Percentiles rank a stretch among this genome's conserved stretches.
Conservation (phyloP, 2,329 filamentous ascomycete species). For the Xylariaceae sp. region DNA sequence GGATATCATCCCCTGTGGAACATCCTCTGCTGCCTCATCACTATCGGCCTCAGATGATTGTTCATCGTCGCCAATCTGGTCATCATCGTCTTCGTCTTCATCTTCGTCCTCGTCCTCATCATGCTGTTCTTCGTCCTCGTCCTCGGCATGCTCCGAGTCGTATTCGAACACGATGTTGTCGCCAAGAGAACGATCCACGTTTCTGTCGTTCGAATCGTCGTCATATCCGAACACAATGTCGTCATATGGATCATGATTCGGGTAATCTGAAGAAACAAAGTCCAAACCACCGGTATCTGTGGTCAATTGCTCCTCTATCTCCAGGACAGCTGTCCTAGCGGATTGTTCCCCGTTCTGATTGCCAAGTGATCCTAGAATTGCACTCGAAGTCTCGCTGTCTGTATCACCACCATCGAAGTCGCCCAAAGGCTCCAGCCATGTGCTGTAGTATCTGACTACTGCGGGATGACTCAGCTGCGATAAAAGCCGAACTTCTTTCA, state of each 20-base stretch:
- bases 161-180: slow-evolving; percentile 23
- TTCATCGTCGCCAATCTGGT: slow-evolving; percentile 37
- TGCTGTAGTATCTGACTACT: slow-evolving; percentile 86
- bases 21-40: slow-evolving; percentile 43
- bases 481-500: slow-evolving; percentile 82
- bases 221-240: slow-evolving; percentile 74
- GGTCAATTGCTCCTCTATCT: slow-evolving; percentile 54
- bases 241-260: slow-evolving; percentile 25
- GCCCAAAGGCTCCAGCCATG: slow-evolving; percentile 78
- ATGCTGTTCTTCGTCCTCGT: not conserved
- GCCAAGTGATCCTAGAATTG: slow-evolving; percentile 27
- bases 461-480: slow-evolving; percentile 89
- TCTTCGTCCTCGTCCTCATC: slow-evolving; percentile 42
- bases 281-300: slow-evolving; percentile 79
- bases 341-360: slow-evolving; percentile 34
- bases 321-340: slow-evolving; percentile 38
- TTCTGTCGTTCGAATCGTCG: slow-evolving; percentile 27
- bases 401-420: slow-evolving; percentile 44
- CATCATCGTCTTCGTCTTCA: slow-evolving; percentile 20
- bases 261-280: slow-evolving; percentile 84
- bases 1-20: slow-evolving; percentile 19
- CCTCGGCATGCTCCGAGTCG: slow-evolving; percentile 37
- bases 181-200: slow-evolving; percentile 33
- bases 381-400: slow-evolving; percentile 53
- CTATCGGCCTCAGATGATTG: slow-evolving; percentile 27